phyloP scores from a whole-genome alignment of 768 basidiomycete species.

The Roridomyces roridus region DNA sequence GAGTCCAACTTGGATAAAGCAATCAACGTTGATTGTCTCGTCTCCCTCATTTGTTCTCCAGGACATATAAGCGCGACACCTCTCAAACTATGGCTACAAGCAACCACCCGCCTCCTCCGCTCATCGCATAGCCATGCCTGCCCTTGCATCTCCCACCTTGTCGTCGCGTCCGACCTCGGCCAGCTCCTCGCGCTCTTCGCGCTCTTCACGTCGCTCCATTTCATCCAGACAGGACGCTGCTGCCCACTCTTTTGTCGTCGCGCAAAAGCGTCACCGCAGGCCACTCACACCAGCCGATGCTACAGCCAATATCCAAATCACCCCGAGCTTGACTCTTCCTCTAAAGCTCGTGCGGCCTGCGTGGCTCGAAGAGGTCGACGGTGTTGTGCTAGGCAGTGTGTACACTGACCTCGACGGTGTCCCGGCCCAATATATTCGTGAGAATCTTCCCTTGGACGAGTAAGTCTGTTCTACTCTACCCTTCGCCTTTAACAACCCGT shows the following conservation, averaged over 20 bases:
- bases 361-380: slow-evolving; percentile 25
- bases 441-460: slow-evolving; percentile 19
- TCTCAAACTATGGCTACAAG: too few species aligned
- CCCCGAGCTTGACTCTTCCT: slow-evolving; percentile 13
- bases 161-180: too few species aligned
- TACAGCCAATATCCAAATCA: slow-evolving; percentile 1
- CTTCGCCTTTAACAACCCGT: neutral
- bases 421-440: slow-evolving; percentile 28
- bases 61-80: too few species aligned
- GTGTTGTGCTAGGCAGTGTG: slow-evolving; percentile 8
- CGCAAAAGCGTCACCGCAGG: slow-evolving; percentile 7
- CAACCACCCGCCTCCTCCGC: too few species aligned
- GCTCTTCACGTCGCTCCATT: too few species aligned
- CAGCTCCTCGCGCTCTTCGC: too few species aligned
- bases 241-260: neutral
- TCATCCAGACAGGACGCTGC: neutral
- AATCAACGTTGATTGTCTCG: too few species aligned
- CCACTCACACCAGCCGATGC: slow-evolving; percentile 16
- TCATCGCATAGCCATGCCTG: too few species aligned
- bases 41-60: too few species aligned
- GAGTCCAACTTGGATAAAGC: too few species aligned
- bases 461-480: slow-evolving; percentile 13
- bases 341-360: slow-evolving; percentile 27
- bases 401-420: slow-evolving; percentile 23
- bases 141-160: too few species aligned